Evolutionary conservation across 1,139 yeast genomes (phyloP).

Genomic region (Pichia sp.): DNA sequence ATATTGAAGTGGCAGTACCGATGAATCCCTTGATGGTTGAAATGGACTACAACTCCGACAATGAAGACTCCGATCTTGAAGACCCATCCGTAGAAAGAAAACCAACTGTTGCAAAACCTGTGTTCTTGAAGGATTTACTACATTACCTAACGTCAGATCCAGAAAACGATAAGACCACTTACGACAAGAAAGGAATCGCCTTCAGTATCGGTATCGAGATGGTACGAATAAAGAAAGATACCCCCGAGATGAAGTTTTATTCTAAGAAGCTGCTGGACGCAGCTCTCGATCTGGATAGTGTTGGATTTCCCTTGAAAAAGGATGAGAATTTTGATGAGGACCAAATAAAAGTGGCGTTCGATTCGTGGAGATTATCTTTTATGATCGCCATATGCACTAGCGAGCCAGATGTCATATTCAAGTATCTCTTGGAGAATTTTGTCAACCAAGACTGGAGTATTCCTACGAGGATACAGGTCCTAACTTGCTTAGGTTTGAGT

Average conservation of each 20-base stretch:
- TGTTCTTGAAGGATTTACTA: conserved; percentile 61
- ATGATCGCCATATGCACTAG: conserved; percentile 52
- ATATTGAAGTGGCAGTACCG: neutral
- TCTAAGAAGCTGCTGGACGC: conserved; percentile 43
- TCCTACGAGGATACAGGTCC: conserved; percentile 52
- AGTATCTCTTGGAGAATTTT: conserved; percentile 40
- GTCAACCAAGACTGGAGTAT: conserved; percentile 62
- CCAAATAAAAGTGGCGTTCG: conserved; percentile 37
- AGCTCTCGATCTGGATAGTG: conserved; percentile 48
- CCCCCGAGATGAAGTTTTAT: conserved; percentile 51
- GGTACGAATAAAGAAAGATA: conserved; percentile 50
- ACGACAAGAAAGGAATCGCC: conserved; percentile 49
- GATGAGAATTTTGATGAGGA: conserved; percentile 8
- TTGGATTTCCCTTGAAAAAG: conserved; percentile 33
- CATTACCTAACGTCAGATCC: conserved; percentile 45
- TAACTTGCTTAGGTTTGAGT: conserved; percentile 53
- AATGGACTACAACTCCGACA: conserved; percentile 30
- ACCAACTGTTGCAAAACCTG: conserved; percentile 44
- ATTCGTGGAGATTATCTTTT: conserved; percentile 44
- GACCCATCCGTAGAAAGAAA: conserved; percentile 37
- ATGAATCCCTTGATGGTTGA: conserved; percentile 12
- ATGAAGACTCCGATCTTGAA: conserved; percentile 49
- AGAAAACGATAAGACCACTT: conserved; percentile 40
- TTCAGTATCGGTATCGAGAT: conserved; percentile 51
- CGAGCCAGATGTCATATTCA: conserved; percentile 38